phyloP scores from a whole-genome alignment of 805 yeast genomes.

The Metschnikowia santaceciliae region DNA sequence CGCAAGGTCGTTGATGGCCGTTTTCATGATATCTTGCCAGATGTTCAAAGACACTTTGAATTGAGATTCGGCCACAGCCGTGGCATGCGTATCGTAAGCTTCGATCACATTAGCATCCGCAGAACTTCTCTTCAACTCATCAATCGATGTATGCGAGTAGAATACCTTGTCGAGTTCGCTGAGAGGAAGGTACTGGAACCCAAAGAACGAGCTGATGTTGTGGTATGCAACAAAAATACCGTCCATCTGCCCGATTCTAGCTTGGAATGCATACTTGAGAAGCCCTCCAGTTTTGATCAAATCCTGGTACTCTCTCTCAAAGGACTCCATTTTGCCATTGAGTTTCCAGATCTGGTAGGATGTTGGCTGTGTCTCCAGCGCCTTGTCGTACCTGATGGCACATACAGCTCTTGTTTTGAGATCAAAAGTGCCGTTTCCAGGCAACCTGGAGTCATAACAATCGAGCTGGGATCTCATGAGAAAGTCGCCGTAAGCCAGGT shows the following conservation, averaged over 20 bases:
- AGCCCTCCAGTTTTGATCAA: conserved; percentile 66
- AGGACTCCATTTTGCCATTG: conserved; percentile 71
- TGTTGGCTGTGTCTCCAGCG: conserved; percentile 51
- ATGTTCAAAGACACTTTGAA: conserved; percentile 19
- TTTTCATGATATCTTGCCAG: conserved; percentile 28
- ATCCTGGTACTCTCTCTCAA: conserved; percentile 74
- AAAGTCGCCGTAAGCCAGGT: conserved; percentile 63
- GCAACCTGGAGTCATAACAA: conserved; percentile 69
- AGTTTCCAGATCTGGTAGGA: conserved; percentile 64
- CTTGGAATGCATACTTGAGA: conserved; percentile 84
- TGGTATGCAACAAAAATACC: conserved; percentile 93
- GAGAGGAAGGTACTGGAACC: conserved; percentile 84
- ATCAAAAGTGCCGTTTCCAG: conserved; percentile 91
- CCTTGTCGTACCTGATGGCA: conserved; percentile 75
- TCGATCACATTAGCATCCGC: conserved; percentile 12
- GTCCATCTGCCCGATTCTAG: conserved; percentile 94
- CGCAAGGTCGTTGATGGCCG: conserved; percentile 25
- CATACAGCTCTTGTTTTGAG: conserved; percentile 88
- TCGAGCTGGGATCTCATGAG: conserved; percentile 89
- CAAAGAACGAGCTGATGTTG: conserved; percentile 74
- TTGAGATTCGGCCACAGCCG: conserved; percentile 17
- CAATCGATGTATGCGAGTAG: conserved; percentile 18
- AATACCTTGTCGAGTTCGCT: conserved; percentile 57
- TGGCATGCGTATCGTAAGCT: conserved; percentile 10
- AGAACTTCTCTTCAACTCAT: not conserved